Conservation (phyloP, 1,284 basidiomycete genomes). For the Ganoderma leucocontextum region DNA sequence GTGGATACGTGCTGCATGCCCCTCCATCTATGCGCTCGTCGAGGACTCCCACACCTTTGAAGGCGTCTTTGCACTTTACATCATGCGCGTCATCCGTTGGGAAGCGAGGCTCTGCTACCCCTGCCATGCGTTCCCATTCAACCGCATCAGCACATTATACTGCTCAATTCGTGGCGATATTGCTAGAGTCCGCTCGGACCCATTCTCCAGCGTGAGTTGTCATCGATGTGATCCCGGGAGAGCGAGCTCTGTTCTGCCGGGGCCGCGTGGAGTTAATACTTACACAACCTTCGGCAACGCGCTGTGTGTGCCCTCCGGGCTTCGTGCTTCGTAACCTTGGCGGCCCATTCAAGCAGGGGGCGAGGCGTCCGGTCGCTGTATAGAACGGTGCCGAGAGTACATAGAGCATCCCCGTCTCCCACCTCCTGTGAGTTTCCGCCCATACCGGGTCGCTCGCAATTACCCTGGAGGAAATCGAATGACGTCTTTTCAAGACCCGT, state of each 20-base stretch:
- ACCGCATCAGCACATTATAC: not conserved
- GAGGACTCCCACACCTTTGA: not conserved
- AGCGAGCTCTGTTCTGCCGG: slow-evolving; percentile 4
- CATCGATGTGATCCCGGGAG: not conserved
- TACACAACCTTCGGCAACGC: slow-evolving; percentile 1
- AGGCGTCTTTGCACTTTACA: slow-evolving; percentile 3
- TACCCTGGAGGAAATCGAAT: slow-evolving; percentile 5
- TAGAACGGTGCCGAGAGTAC: slow-evolving; percentile 12
- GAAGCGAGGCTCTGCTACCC: not conserved
- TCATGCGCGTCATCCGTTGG: slow-evolving; percentile 1
- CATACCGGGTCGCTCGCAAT: not conserved
- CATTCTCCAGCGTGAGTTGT: not conserved
- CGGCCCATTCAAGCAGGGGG: not conserved
- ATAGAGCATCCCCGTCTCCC: not conserved
- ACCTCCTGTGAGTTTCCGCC: not conserved
- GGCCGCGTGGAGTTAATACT: slow-evolving; percentile 1
- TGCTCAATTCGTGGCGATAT: not conserved
- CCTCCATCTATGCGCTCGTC: not conserved
- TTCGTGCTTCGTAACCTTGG: slow-evolving; percentile 11
- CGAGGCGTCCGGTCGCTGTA: slow-evolving; percentile 10
- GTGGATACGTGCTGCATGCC: not conserved
- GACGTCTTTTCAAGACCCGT: slow-evolving; percentile 6
- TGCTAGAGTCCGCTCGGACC: not conserved
- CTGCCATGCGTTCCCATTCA: not conserved
- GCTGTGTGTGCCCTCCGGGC: not conserved